Evolutionary conservation across 2,329 filamentous ascomycete species (phyloP), one percentile per base, ranked within the genome.

Genomic region (Myotisia sp.): DNA sequence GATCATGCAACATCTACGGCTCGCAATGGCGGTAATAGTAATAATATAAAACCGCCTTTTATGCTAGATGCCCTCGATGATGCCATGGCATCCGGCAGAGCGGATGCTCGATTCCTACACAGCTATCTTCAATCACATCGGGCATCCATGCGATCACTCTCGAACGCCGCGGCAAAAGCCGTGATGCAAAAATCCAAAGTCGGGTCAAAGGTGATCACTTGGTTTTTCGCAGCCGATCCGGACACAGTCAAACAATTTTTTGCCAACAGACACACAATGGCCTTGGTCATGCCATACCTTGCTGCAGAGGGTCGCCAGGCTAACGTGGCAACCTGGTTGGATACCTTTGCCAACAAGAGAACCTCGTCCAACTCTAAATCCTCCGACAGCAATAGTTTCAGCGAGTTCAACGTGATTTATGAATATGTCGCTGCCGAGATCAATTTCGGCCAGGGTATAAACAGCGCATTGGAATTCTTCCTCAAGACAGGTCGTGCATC

Each of bases 191-290:
- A 45, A 5, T 56, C 58, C 16, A 47, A 42, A 17, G 50, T 52
- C 0, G 59, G 48, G 12, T 51, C 51, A 2, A 51, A 47, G 27
- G 45, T 61, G 7, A 41, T 56, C 7, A 44, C 54, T 16, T 63
- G 60, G 60, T 56, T 59, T 37, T 53, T 50, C 45, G 51, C 58
- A n/a, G 55, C 58, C 2, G 52, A 57, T 35, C 38, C 47, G 0
- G 39, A 46, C 12, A 44, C 49, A 2, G 48, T 51, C 16, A 43
- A 46, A 16, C 35, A 37, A 4, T 46, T 62, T 17, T 49, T 63
- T 23, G 45, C 39, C n/a, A 48, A 47, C n/a, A 38, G 39, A 6
- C 33, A 28, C 1, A 40, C 47, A 5, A 48, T 50, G 9, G 27
- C 37, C n/a, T 37, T 46, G 2, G 39, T 58, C 18, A 36, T 56